A percentile compares a stretch with the other conserved stretches of the same genome.
phyloP scores from a whole-genome alignment of 2,329 filamentous ascomycete species.

The Exophiala sp. region DNA sequence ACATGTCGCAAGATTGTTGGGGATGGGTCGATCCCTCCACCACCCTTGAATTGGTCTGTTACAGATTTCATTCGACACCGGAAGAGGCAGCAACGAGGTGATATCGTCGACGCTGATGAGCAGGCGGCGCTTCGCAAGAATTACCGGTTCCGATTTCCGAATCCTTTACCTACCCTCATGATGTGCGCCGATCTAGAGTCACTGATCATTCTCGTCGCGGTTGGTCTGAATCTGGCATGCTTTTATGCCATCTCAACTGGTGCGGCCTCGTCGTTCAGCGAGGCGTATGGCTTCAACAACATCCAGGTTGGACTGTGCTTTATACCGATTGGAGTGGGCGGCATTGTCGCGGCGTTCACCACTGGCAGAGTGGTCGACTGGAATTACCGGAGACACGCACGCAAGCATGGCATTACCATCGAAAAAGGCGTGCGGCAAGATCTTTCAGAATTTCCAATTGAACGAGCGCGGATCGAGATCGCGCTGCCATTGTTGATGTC shows the following conservation, averaged over 20 bases:
- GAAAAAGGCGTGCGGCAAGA: slow-evolving; percentile 11
- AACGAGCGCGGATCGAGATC: slow-evolving; percentile 42
- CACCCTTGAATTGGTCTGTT: slow-evolving; percentile 34
- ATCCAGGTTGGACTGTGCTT: slow-evolving; percentile 42
- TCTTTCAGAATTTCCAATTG: slow-evolving; percentile 42
- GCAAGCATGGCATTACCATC: slow-evolving; percentile 32
- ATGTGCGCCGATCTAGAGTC: slow-evolving; percentile 37
- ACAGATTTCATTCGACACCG: slow-evolving; percentile 15
- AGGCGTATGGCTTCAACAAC: slow-evolving; percentile 45
- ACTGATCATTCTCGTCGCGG: slow-evolving; percentile 29
- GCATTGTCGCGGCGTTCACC: slow-evolving; percentile 22
- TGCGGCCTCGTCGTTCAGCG: slow-evolving; percentile 43
- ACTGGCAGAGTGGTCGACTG: slow-evolving; percentile 34
- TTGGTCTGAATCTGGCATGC: slow-evolving; percentile 26
- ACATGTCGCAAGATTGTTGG: slow-evolving; percentile 39
- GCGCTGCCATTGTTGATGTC: slow-evolving; percentile 31
- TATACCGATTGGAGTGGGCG: slow-evolving; percentile 28
- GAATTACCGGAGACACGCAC: slow-evolving; percentile 41
- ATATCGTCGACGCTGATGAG: not conserved
- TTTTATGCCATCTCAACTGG: slow-evolving; percentile 46
- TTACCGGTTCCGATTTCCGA: slow-evolving; percentile 33
- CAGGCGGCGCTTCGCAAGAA: slow-evolving; percentile 3
- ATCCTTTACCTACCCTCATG: slow-evolving; percentile 36
- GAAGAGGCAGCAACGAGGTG: not conserved
- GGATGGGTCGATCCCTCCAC: slow-evolving; percentile 37